Evolutionary conservation across 257 asterid species (phyloP), one percentile per base, ranked within the genome.

Genomic region (Cynanchum wilfordii): DNA sequence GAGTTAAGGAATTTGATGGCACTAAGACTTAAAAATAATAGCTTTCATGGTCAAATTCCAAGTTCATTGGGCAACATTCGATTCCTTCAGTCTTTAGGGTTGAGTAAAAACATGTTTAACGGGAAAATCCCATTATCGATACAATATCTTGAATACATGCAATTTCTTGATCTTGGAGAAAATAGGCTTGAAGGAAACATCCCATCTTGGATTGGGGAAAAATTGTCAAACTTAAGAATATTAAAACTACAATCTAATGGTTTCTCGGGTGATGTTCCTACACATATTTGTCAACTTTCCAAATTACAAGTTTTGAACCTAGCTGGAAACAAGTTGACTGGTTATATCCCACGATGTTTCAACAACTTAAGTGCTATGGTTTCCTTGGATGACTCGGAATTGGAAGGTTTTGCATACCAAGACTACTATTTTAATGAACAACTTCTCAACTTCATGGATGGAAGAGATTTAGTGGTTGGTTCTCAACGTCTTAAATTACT

Each of bases 131-230:
- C 51, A 4, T 9, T 36, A 10, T 64, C 51, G 8, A 5, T 73
- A 51, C 33, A 63, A 19, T 17, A 62, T 7, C 13, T 73, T 70
- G 63, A 29, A 73, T 3, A 45, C 64, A 29, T 73, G 15, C 3
- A 10, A 45, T 27, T 47, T 47, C 33, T 73, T 59, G 70, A 60
- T 73, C 44, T 73, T 19, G 70, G 70, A 0, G 63, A 62, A 25
- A 60, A 73, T 45, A 47, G 1, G 5, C 10, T 73, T 10, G 55
- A 65, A 0, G 81, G 80, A 56, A 22, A 3, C 19, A 9, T 78
- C 15, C 83, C 86, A 4, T 11, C 57, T 17, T 81, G 86, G 85
- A 63, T 84, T 9, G 67, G 77, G 22, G n/a, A 69, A 20, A 33
- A n/a, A 0, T 73, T 84, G 4, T 42, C 73, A 27, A 40, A 69